Conservation (phyloP, 441 rosid genomes). For the Manihot esculenta region DNA sequence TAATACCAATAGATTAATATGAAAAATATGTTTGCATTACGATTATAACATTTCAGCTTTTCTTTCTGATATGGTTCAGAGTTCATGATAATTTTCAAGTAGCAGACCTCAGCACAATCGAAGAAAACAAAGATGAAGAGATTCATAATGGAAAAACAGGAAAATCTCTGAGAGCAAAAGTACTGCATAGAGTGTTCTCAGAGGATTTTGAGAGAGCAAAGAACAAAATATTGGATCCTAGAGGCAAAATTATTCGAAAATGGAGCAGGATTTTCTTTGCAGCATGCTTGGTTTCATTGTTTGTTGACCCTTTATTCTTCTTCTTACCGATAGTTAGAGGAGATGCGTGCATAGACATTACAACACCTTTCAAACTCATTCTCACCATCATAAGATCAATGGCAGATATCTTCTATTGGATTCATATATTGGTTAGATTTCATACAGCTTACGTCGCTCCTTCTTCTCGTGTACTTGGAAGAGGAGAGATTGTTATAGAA, state of each 20-base stretch:
- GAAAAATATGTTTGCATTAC: too few species aligned
- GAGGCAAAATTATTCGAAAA: constrained; percentile 49
- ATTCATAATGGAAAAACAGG: constrained; percentile 20
- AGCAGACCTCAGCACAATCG: constrained; percentile 35
- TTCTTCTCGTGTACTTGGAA: constrained; percentile 88
- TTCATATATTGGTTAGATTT: constrained; percentile 66
- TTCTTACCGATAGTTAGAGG: constrained; percentile 56
- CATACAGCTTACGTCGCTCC: constrained; percentile 82
- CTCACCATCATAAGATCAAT: constrained; percentile 63
- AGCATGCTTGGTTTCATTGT: constrained; percentile 69
- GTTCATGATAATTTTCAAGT: neutral
- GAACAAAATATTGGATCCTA: constrained; percentile 73
- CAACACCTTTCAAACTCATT: too few species aligned
- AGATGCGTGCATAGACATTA: constrained; percentile 59
- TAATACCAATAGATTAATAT: too few species aligned
- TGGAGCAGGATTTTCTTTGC: constrained; percentile 81
- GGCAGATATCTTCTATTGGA: constrained; percentile 67
- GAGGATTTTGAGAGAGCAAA: constrained; percentile 68
- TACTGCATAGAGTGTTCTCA: constrained; percentile 69
- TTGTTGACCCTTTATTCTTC: constrained; percentile 85
- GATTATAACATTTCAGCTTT: too few species aligned
- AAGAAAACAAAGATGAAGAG: constrained; percentile 46
- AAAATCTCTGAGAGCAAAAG: constrained; percentile 57
- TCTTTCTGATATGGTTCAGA: too few species aligned
- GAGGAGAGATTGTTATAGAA: constrained; percentile 90